Conservation (phyloP, 2,329 filamentous ascomycete genomes). For the Fusarium sp. region DNA sequence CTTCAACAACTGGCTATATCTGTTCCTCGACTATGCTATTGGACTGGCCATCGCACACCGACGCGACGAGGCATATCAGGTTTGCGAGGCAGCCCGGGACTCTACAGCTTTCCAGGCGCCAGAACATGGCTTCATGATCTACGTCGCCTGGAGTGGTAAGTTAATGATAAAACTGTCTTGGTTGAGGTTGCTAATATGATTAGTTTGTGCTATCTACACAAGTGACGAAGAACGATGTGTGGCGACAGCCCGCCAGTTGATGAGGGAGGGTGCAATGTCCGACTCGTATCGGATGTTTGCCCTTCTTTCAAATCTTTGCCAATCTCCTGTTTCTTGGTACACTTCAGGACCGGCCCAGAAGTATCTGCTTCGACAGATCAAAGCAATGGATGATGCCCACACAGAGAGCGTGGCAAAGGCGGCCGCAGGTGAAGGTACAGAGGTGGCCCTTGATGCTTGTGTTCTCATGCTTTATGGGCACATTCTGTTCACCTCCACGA, state of each 20-base stretch:
- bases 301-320: constrained; percentile 79
- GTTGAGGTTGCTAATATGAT: constrained; percentile 24
- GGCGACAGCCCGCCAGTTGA: constrained; percentile 82
- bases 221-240: constrained; percentile 83
- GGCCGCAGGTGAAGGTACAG: constrained; percentile 2
- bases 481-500: constrained; percentile 85
- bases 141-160: constrained; percentile 81
- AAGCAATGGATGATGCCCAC: constrained; percentile 80
- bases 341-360: constrained; percentile 87
- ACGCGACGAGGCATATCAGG: constrained; percentile 79
- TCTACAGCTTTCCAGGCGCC: constrained; percentile 86
- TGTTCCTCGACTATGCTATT: constrained; percentile 90
- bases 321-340: constrained; percentile 80
- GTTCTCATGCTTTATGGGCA: constrained; percentile 91
- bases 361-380: constrained; percentile 90
- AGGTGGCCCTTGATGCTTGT: constrained; percentile 73
- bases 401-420: constrained; percentile 36
- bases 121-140: constrained; percentile 76
- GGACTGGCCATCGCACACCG: constrained; percentile 76
- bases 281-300: constrained; percentile 88
- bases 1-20: constrained; percentile 87
- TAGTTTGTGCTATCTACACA: constrained; percentile 83
- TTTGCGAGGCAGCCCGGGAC: constrained; percentile 81
- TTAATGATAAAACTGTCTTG: background rate
- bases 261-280: constrained; percentile 83